phyloP scores from a whole-genome alignment of 179 eudicot species.

The Silene vulgaris region DNA sequence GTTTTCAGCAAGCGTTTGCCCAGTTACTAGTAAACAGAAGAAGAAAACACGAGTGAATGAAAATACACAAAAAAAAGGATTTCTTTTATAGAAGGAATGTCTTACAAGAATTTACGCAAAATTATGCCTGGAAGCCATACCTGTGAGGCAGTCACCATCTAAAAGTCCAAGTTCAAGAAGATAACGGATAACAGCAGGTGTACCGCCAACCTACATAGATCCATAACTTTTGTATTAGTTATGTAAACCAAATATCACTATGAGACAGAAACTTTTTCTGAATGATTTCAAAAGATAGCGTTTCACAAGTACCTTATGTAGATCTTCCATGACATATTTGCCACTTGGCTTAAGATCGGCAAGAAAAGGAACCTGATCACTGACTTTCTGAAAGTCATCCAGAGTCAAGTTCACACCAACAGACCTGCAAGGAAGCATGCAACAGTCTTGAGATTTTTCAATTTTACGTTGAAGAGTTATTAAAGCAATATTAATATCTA shows the following conservation, averaged over 20 bases:
- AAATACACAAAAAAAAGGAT: neutral
- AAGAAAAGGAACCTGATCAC: constrained; percentile 86
- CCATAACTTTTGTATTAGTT: neutral
- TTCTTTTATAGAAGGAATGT: neutral
- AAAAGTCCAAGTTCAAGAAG: constrained; percentile 74
- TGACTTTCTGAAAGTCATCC: constrained; percentile 92
- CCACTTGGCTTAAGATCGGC: constrained; percentile 99
- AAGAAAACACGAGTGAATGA: neutral
- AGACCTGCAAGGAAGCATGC: constrained; percentile 49
- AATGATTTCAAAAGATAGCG: neutral
- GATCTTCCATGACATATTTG: constrained; percentile 93
- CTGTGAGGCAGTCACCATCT: constrained; percentile 96
- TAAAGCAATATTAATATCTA: constrained; percentile 13
- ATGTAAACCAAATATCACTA: neutral
- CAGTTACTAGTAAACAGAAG: constrained; percentile 55
- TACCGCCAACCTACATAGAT: constrained; percentile 71
- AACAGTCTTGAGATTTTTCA: neutral
- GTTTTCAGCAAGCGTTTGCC: constrained; percentile 89
- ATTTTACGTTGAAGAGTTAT: constrained; percentile 9
- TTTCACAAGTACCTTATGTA: constrained; percentile 69
- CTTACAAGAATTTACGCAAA: neutral
- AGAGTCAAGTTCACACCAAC: constrained; percentile 71
- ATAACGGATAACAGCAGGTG: constrained; percentile 80
- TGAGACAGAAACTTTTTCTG: neutral
- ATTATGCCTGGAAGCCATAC: constrained; percentile 32